phyloP scores from a whole-genome alignment of 495 filamentous ascomycete genomes.

The Xylaria castorea region DNA sequence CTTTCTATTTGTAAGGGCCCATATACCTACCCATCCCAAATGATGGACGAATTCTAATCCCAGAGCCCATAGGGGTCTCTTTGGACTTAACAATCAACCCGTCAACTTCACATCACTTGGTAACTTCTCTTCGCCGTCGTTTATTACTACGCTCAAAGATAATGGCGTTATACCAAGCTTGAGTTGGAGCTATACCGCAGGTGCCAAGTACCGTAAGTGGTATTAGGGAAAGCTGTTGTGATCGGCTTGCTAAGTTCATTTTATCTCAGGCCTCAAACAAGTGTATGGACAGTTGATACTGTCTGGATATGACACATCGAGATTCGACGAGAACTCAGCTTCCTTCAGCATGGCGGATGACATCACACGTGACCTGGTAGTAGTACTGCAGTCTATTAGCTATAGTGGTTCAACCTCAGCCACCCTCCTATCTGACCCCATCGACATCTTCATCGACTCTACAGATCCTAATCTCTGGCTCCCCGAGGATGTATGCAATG shows the following conservation, averaged over 20 bases:
- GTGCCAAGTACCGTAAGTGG: conserved; percentile 56
- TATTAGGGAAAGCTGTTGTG: background rate
- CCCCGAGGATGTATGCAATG: conserved; percentile 57
- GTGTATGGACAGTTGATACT: conserved; percentile 62
- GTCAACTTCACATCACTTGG: conserved; percentile 55
- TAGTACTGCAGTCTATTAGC: conserved; percentile 56
- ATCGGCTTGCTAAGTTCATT: conserved; percentile 20
- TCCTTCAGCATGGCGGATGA: conserved; percentile 58
- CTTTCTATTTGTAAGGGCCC: conserved; percentile 56
- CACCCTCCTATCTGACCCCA: conserved; percentile 43
- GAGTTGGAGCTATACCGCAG: conserved; percentile 64
- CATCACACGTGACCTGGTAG: conserved; percentile 56
- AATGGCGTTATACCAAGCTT: conserved; percentile 56
- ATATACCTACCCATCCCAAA: background rate
- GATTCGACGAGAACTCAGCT: conserved; percentile 56
- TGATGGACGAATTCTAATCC: background rate
- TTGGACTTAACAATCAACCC: conserved; percentile 60
- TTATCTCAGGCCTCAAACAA: conserved; percentile 48
- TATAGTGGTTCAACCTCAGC: conserved; percentile 41
- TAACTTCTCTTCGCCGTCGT: conserved; percentile 54
- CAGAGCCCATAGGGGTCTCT: conserved; percentile 42
- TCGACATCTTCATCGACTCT: conserved; percentile 59
- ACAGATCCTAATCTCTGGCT: conserved; percentile 63
- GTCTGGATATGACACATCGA: conserved; percentile 62
- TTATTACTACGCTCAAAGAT: conserved; percentile 55